A percentile compares a stretch with the other conserved stretches of the same genome.
Evolutionary conservation across 495 filamentous ascomycete genomes (phyloP).

Genomic region (Jackrogersella multiformis): DNA sequence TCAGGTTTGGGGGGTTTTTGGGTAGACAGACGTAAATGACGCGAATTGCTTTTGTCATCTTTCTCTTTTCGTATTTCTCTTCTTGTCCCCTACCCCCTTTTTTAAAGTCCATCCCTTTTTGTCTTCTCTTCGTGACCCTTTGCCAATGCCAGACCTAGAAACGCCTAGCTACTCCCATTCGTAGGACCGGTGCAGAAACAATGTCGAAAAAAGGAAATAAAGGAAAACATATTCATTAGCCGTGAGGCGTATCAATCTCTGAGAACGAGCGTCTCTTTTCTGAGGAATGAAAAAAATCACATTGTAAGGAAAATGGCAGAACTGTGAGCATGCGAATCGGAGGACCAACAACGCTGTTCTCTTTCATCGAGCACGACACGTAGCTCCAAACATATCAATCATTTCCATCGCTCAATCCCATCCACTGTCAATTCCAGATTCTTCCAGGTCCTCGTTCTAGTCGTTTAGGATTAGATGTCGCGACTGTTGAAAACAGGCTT

Average conservation of each 20-base stretch:
- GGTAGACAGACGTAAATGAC: neutral
- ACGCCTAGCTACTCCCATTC: conserved; percentile 19
- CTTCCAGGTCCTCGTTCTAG: conserved; percentile 10
- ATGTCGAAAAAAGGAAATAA: neutral
- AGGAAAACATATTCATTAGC: conserved; percentile 19
- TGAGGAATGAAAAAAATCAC: conserved; percentile 6
- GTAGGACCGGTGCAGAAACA: conserved; percentile 2
- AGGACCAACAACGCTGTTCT: neutral
- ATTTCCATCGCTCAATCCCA: conserved; percentile 3
- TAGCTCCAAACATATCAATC: conserved; percentile 18
- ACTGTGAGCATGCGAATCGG: neutral
- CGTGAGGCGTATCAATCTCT: conserved; percentile 40
- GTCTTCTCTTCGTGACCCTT: conserved; percentile 3
- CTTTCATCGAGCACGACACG: neutral
- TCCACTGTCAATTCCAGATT: neutral
- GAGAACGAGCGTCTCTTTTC: conserved; percentile 31
- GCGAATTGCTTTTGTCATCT: conserved; percentile 12
- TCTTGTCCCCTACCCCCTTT: neutral
- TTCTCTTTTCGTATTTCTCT: neutral
- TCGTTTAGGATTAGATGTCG: conserved; percentile 9
- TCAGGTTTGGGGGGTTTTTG: neutral
- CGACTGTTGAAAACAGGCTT: neutral
- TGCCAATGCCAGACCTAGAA: conserved; percentile 7
- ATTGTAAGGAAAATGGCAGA: neutral
- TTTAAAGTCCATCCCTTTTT: neutral